These are phyloP conservation scores for Botrytis byssoidea DNA, from an alignment of 2,329 filamentous ascomycete genomes.

Conservation along the genomic window DNA sequence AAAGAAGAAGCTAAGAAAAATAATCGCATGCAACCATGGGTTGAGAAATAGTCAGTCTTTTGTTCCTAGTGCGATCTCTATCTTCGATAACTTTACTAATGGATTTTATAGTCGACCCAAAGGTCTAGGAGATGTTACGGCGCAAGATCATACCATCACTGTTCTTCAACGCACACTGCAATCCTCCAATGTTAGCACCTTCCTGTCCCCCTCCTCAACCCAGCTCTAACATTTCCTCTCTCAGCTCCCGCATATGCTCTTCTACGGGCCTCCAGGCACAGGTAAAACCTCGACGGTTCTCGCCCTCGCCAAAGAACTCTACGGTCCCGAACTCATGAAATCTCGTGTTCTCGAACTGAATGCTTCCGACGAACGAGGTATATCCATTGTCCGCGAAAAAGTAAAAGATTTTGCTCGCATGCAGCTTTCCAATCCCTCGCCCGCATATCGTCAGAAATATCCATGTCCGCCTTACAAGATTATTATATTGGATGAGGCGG, in stretches of 20 bases:
- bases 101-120: conserved; percentile 67
- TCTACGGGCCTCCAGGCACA: conserved; percentile 95
- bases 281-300: conserved; percentile 98
- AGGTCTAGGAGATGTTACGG: conserved; percentile 88
- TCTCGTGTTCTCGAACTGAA: conserved; percentile 97
- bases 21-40: conserved; percentile 82
- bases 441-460: conserved; percentile 68
- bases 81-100: neutral
- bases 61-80: neutral
- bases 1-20: conserved; percentile 66
- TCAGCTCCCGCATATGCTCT: conserved; percentile 97
- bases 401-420: conserved; percentile 98
- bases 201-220: neutral
- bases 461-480: conserved; percentile 99
- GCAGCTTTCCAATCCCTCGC: conserved; percentile 75
- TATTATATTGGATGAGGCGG: conserved; percentile 95
- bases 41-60: conserved; percentile 89
- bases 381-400: conserved; percentile 94
- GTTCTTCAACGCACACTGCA: conserved; percentile 90
- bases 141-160: conserved; percentile 94
- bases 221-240: conserved; percentile 27
- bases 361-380: conserved; percentile 97
- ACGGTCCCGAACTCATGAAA: conserved; percentile 90
- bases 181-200: conserved; percentile 72
- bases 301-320: conserved; percentile 94